Base-by-base conservation (phyloP, 306 rosid genomes). In the Calophaca sinica region DNA sequence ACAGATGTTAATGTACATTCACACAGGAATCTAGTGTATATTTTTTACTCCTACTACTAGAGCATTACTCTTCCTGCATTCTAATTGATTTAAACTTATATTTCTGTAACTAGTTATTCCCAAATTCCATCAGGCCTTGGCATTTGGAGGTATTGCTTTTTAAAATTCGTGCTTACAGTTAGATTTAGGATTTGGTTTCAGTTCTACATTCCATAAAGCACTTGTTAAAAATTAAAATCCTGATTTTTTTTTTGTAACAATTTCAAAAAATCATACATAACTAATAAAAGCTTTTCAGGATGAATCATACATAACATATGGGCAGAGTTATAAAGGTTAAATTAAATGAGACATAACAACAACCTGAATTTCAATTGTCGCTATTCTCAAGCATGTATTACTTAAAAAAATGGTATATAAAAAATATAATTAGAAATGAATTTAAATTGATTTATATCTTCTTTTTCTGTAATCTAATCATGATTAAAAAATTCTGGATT, bases 1-100 rank as follows among this genome's bases (percentile, higher is more conserved):
- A 57, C 62, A 55, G 46, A 69, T 77, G 38, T 57, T 77, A 15
- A 31, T 80, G 94, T 87, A 86, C 53, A 86, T 86, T 75, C 65
- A 84, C 79, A 77, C 67, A 70, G 62, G 46, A 52, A 77, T 84
- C 73, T 75, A 72, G 74, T 73, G 63, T 52, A 77, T 58, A 60
- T 20, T 64, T 64, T 70, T 81, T 64, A 70, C 49, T 81, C 35
- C 58, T 44, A 31, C 48, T 32, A 13, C 26, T 68, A 13, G 71
- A 72, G 68, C 80, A 73, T 66, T 31, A 10, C 80, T 73, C 50
- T 49, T 48, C 77, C 20, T 42, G 50, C 70, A 62, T 32, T 72
- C 45, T 50, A 32, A 31, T 70, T 73, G 28, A 78, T 65, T 70
- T 54, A 38, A 54, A 10, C 8, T 3, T 29, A n/a, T 36, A 50